Evolutionary conservation across 306 rosid species (phyloP).

Genomic region (Mimosa pudica): DNA sequence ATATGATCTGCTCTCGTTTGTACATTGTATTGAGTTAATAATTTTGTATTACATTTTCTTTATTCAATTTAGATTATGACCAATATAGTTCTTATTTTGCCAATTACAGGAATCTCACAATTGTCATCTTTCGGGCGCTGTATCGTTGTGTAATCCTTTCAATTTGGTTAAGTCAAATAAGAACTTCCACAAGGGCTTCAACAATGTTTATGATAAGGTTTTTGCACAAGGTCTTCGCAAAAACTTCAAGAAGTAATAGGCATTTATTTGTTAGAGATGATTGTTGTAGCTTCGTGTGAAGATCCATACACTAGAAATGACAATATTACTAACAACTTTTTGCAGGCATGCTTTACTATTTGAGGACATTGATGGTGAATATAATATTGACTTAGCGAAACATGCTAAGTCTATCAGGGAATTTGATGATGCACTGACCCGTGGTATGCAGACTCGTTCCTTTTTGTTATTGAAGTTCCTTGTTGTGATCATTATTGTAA

Average conservation of each 20-base stretch:
- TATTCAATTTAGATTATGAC: conserved; percentile 17
- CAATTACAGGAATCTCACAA: conserved; percentile 62
- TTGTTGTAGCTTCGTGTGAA: conserved; percentile 52
- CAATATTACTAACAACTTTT: background rate
- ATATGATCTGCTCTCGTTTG: background rate
- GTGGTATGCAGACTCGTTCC: conserved; percentile 53
- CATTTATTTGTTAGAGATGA: conserved; percentile 27
- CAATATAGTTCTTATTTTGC: conserved; percentile 30
- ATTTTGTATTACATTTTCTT: conserved; percentile 16
- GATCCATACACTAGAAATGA: conserved; percentile 12
- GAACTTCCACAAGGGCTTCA: conserved; percentile 87
- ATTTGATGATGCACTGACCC: conserved; percentile 88
- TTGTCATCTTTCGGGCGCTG: conserved; percentile 89
- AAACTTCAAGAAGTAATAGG: conserved; percentile 72
- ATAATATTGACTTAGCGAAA: conserved; percentile 64
- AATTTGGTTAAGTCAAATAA: conserved; percentile 80
- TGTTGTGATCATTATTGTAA: conserved; percentile 29
- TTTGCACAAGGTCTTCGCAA: conserved; percentile 63
- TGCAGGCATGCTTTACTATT: conserved; percentile 79
- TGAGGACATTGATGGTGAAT: conserved; percentile 74
- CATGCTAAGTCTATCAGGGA: conserved; percentile 79
- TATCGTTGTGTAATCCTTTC: conserved; percentile 93
- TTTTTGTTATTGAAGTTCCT: conserved; percentile 1
- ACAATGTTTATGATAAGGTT: conserved; percentile 73
- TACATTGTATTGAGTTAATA: conserved; percentile 2